These are phyloP conservation scores for Phymatotrichopsis omnivora DNA, from an alignment of 2,329 filamentous ascomycete species.

Conservation along the genomic window DNA sequence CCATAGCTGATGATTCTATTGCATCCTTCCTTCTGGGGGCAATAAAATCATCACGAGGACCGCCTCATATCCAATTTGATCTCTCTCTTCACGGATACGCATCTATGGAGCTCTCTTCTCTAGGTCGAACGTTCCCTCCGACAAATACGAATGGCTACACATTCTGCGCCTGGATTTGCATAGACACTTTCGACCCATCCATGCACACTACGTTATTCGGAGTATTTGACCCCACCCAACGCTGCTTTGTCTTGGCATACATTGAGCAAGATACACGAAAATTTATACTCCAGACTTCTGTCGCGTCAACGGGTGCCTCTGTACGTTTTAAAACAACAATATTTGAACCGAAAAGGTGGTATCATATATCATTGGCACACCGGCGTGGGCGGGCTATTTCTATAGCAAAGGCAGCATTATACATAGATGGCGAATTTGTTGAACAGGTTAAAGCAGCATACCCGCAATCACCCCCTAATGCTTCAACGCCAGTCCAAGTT, in stretches of 20 bases:
- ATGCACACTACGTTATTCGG: slow-evolving; percentile 94
- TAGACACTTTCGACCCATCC: slow-evolving; percentile 74
- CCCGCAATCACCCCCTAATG: slow-evolving; percentile 60
- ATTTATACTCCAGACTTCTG: slow-evolving; percentile 91
- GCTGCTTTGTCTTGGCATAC: slow-evolving; percentile 88
- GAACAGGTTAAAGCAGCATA: slow-evolving; percentile 88
- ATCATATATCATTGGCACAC: slow-evolving; percentile 85
- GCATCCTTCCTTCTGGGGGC: slow-evolving; percentile 64
- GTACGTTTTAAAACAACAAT: slow-evolving; percentile 79
- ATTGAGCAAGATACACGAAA: slow-evolving; percentile 87
- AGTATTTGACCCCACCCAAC: slow-evolving; percentile 81
- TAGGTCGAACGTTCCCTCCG: slow-evolving; percentile 78
- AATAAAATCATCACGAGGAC: slow-evolving; percentile 62
- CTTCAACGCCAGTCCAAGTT: slow-evolving; percentile 66
- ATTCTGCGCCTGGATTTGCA: slow-evolving; percentile 75
- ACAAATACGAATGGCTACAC: slow-evolving; percentile 74
- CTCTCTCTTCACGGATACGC: slow-evolving; percentile 78
- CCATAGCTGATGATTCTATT: slow-evolving; percentile 42
- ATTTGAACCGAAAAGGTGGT: slow-evolving; percentile 74
- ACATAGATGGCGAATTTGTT: slow-evolving; percentile 84
- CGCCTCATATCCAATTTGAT: slow-evolving; percentile 88
- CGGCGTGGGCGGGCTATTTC: slow-evolving; percentile 63
- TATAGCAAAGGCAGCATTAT: slow-evolving; percentile 73
- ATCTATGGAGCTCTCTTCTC: slow-evolving; percentile 78
- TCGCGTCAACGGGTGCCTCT: slow-evolving; percentile 74